Evolutionary conservation across 176 grass and related monocot genomes (phyloP).

Genomic region (Ensete ventricosum): DNA sequence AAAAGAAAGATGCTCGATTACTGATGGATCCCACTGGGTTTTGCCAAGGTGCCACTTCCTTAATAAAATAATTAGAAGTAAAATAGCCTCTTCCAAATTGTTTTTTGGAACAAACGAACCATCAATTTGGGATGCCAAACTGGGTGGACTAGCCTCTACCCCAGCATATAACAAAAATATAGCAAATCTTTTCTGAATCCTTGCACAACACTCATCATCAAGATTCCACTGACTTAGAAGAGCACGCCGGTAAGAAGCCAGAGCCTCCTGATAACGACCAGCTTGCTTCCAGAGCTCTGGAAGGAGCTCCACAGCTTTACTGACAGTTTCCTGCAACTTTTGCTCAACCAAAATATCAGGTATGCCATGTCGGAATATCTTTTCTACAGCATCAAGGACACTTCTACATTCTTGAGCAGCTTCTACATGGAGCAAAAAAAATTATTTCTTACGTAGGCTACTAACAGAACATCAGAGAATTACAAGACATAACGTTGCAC

Average conservation of each 20-base stretch:
- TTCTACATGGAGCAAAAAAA: constrained; percentile 40
- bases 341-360: constrained; percentile 80
- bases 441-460: neutral
- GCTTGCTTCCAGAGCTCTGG: constrained; percentile 94
- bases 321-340: constrained; percentile 84
- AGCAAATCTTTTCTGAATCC: constrained; percentile 84
- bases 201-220: constrained; percentile 54
- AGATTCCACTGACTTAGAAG: constrained; percentile 94
- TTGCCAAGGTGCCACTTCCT: constrained; percentile 77
- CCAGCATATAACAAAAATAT: constrained; percentile 70
- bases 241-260: constrained; percentile 65
- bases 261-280: constrained; percentile 54
- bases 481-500: neutral
- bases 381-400: constrained; percentile 89
- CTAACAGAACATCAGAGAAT: neutral
- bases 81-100: constrained; percentile 93
- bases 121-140: constrained; percentile 71
- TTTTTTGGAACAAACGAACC: constrained; percentile 87
- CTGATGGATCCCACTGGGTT: constrained; percentile 74
- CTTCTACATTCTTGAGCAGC: constrained; percentile 78
- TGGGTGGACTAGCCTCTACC: constrained; percentile 63
- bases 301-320: constrained; percentile 79
- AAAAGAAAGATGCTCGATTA: constrained; percentile 88
- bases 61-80: constrained; percentile 77
- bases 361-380: constrained; percentile 82